Evolutionary conservation across 23 red algal species (phyloP).

Genomic region (Pyropia yezoensis): DNA sequence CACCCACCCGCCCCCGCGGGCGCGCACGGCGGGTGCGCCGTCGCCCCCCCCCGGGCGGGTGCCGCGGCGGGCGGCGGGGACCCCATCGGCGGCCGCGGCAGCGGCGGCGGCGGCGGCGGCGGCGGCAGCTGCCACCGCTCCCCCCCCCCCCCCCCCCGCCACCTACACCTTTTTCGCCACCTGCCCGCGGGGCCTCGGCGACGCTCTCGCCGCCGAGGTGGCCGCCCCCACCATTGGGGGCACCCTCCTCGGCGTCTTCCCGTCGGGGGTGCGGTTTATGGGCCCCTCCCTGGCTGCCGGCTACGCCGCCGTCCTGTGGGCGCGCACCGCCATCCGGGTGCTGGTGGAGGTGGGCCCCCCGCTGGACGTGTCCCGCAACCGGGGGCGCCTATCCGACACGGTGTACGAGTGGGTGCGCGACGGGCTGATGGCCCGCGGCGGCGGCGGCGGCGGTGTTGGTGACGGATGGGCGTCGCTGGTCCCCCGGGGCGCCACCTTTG

Average conservation of each 20-base stretch:
- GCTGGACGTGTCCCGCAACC: background rate
- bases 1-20: too few relatives aligned
- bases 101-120: too few relatives aligned
- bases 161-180: slow-evolving; percentile 21
- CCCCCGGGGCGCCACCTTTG: slow-evolving; percentile 6
- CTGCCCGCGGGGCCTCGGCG: slow-evolving; percentile 37
- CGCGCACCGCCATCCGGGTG: slow-evolving; percentile 36
- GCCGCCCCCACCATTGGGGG: background rate
- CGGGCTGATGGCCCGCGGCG: too few relatives aligned
- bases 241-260: slow-evolving; percentile 2
- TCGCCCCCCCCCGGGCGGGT: too few relatives aligned
- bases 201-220: slow-evolving; percentile 20
- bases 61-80: too few relatives aligned
- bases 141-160: too few relatives aligned
- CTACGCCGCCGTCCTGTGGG: slow-evolving; percentile 23
- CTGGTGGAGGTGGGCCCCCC: slow-evolving; percentile 2
- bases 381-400: background rate
- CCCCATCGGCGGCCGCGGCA: too few relatives aligned
- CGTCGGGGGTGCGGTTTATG: slow-evolving; percentile 25
- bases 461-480: slow-evolving; percentile 21
- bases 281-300: background rate
- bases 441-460: background rate
- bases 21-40: too few relatives aligned
- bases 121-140: too few relatives aligned
- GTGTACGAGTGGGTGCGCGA: slow-evolving; percentile 22